A percentile compares a stretch with the other conserved stretches of the same genome.
phyloP scores from a whole-genome alignment of 1,284 basidiomycete genomes.

The Malassezia brasiliensis region DNA sequence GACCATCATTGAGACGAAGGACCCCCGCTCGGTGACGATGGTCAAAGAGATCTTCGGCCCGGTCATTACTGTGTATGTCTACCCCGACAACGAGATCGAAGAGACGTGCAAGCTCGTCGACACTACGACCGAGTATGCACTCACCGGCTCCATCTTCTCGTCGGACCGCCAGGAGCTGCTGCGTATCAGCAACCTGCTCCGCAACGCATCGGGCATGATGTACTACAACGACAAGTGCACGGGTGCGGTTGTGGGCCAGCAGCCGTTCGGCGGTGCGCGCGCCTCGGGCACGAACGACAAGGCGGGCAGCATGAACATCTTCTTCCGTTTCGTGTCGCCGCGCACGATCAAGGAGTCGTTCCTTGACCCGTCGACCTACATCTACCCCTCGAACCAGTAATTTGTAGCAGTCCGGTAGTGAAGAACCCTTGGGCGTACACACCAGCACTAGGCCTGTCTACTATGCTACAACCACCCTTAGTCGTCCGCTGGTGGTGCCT shows the following conservation, averaged over 20 bases:
- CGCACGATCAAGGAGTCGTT: slow-evolving; percentile 88
- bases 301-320: slow-evolving; percentile 76
- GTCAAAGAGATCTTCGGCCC: slow-evolving; percentile 95
- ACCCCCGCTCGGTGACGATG: slow-evolving; percentile 84
- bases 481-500: slow-evolving; percentile 52
- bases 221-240: slow-evolving; percentile 60
- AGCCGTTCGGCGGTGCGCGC: slow-evolving; percentile 90
- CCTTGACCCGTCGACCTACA: slow-evolving; percentile 31
- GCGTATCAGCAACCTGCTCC: slow-evolving; percentile 41
- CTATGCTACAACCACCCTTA: slow-evolving; percentile 13
- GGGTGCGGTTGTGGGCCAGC: slow-evolving; percentile 66
- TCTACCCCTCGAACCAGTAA: slow-evolving; percentile 43
- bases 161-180: slow-evolving; percentile 42
- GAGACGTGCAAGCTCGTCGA: slow-evolving; percentile 80
- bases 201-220: slow-evolving; percentile 46
- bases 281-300: slow-evolving; percentile 97
- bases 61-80: slow-evolving; percentile 66
- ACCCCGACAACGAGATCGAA: slow-evolving; percentile 57
- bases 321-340: slow-evolving; percentile 55
- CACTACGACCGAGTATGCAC: slow-evolving; percentile 72
- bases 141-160: slow-evolving; percentile 51
- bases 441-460: neutral
- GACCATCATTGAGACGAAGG: slow-evolving; percentile 85
- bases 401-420: neutral
- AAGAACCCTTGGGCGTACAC: too few relatives aligned